These are phyloP conservation scores for Agaricus blazei DNA, from an alignment of 768 basidiomycete genomes.

Conservation along the genomic window DNA sequence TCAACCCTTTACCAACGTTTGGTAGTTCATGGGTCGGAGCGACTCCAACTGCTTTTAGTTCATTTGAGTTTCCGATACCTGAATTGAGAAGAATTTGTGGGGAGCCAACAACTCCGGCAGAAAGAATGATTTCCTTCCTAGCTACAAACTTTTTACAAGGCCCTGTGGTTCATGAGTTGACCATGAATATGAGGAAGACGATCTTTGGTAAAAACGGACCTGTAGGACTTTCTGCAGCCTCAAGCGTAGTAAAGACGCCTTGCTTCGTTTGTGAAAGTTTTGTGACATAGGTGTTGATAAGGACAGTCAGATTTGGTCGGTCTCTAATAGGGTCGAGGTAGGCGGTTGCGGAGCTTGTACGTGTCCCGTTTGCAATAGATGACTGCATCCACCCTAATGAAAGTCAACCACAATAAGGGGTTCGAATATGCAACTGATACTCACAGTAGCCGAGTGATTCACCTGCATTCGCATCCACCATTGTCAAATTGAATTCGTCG, in stretches of 20 bases:
- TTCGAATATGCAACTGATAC: neutral
- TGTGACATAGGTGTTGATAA: slow-evolving; percentile 24
- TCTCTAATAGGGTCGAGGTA: slow-evolving; percentile 24
- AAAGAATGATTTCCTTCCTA: slow-evolving; percentile 44
- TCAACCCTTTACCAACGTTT: slow-evolving; percentile 17
- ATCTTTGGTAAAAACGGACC: neutral
- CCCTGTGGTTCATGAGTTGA: neutral
- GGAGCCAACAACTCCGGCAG: slow-evolving; percentile 17
- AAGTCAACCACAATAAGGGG: too few relatives aligned
- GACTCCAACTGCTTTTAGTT: slow-evolving; percentile 14
- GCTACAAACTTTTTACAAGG: slow-evolving; percentile 26
- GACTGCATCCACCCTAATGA: slow-evolving; percentile 4
- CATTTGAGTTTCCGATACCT: slow-evolving; percentile 20
- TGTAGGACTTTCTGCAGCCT: neutral
- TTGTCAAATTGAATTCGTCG: neutral
- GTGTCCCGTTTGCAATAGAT: slow-evolving; percentile 9
- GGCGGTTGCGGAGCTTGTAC: slow-evolving; percentile 27
- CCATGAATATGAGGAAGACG: neutral
- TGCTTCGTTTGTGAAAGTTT: slow-evolving; percentile 15
- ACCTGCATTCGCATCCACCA: neutral
- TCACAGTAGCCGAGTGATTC: slow-evolving; percentile 7
- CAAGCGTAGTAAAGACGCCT: neutral
- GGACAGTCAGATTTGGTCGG: slow-evolving; percentile 29
- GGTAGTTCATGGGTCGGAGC: slow-evolving; percentile 15
- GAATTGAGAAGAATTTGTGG: slow-evolving; percentile 21